Evolutionary conservation across 495 filamentous ascomycete genomes (phyloP), one percentile per base, ranked within the genome.

Genomic region (Penicillium robsamsonii): DNA sequence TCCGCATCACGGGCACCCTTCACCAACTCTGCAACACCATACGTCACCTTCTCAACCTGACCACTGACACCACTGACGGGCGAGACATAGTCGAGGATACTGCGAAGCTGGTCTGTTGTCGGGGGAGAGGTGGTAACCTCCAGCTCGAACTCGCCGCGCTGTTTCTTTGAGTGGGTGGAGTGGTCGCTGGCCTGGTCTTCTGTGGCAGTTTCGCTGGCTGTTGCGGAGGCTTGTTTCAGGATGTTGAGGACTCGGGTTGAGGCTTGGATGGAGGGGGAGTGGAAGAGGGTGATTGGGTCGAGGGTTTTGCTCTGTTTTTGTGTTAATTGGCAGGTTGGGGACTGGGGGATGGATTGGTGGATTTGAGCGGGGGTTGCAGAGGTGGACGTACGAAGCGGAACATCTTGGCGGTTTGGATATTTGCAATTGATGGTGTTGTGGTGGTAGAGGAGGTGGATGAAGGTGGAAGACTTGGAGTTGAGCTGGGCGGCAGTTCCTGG

Each of bases 231-330:
- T 70, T 89, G 83, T 67, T 93, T 92, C 24, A 97, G 83, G 48
- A 92, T 70, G 25, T 84, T 85, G 22, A 87, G 80, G 30, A 84
- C 82, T 42, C 84, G 83, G 13, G 78, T 78, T 3, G 90, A 96
- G 60, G 84, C 70, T 3, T 84, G 75, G 17, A 79, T 73, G 40
- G 73, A 75, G 24, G 93, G 82, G 61, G 86, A 84, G 82, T 97
- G 93, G 82, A 97, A 98, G 78, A 98, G 87, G 55, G 92, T 96
- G 64, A 98, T 86, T 58, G 96, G 85, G 79, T 97, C 91, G 73
- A 90, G 81, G 59, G 87, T 79, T 83, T 92, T 92, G 72, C 81
- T 80, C 88, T 92, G 60, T 11, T 18, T 27, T n/a, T 51, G 40
- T 38, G 42, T 56, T 58, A 45, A 58, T 60, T 53, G 5, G 29